phyloP scores from a whole-genome alignment of 306 rosid species.

The Sicyos edulis region DNA sequence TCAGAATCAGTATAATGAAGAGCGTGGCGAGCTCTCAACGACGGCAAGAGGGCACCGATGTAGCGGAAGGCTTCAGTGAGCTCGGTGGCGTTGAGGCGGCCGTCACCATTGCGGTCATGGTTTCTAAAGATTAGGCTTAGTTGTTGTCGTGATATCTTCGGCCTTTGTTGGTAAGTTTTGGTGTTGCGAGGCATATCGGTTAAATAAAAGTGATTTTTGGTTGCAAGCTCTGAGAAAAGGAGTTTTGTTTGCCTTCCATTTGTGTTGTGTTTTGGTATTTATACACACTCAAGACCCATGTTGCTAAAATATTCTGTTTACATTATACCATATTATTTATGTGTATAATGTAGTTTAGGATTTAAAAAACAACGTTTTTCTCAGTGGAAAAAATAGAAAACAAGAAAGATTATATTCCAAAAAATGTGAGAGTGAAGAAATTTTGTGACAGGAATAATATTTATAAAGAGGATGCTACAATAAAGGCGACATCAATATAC shows the following conservation, averaged over 20 bases:
- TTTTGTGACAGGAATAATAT: too few relatives aligned
- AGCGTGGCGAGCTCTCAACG: neutral
- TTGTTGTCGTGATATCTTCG: neutral
- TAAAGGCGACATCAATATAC: too few relatives aligned
- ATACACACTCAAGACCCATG: neutral
- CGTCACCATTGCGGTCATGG: slow-evolving; percentile 9
- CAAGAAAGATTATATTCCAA: too few relatives aligned
- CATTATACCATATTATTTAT: too few relatives aligned
- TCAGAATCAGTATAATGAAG: slow-evolving; percentile 13
- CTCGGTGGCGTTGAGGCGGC: slow-evolving; percentile 7
- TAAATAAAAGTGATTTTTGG: neutral
- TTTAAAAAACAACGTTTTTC: too few relatives aligned
- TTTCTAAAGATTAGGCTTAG: neutral
- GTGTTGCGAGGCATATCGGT: neutral
- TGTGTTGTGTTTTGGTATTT: neutral
- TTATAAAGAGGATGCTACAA: too few relatives aligned
- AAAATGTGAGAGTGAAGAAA: too few relatives aligned
- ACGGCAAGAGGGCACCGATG: neutral
- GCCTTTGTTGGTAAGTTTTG: neutral
- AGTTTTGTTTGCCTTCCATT: too few relatives aligned
- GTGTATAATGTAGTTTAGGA: too few relatives aligned
- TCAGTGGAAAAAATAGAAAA: too few relatives aligned
- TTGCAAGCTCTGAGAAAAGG: neutral
- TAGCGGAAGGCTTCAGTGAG: slow-evolving; percentile 8
- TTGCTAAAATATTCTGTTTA: neutral